Percentiles rank a stretch among this genome's conserved stretches.
Conservation (phyloP, 2,329 filamentous ascomycete genomes). For the Colletotrichum sojae region DNA sequence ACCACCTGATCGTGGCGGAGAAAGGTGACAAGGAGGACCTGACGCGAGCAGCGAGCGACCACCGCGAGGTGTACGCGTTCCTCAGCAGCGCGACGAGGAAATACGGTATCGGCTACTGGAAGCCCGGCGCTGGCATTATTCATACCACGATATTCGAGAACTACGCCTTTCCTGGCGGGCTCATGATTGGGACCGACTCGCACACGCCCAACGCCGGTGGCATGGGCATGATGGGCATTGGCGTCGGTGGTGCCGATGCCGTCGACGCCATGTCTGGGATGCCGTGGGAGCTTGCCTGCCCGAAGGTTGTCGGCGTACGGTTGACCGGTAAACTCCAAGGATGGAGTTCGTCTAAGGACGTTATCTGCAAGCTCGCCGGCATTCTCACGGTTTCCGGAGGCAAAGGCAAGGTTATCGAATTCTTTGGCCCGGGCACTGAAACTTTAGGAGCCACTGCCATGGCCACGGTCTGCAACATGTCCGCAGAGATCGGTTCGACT, state of each 20-base stretch:
- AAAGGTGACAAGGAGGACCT: constrained; percentile 50
- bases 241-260: constrained; percentile 62
- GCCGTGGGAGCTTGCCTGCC: constrained; percentile 52
- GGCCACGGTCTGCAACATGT: constrained; percentile 56
- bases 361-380: constrained; percentile 54
- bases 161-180: constrained; percentile 53
- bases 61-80: constrained; percentile 56
- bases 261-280: constrained; percentile 57
- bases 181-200: constrained; percentile 55
- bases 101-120: constrained; percentile 61
- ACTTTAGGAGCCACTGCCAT: constrained; percentile 52
- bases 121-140: constrained; percentile 54
- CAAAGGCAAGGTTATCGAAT: constrained; percentile 53
- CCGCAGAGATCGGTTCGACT: constrained; percentile 53
- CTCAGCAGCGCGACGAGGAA: constrained; percentile 57
- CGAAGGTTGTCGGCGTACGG: constrained; percentile 50
- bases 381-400: constrained; percentile 52
- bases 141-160: constrained; percentile 58
- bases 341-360: constrained; percentile 53
- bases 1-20: constrained; percentile 53
- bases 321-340: constrained; percentile 48
- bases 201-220: constrained; percentile 55
- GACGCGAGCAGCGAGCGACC: constrained; percentile 46
- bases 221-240: constrained; percentile 53
- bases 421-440: constrained; percentile 51